A percentile compares a stretch with the other conserved stretches of the same genome.
Evolutionary conservation across 208 protist species (phyloP).

Genomic region (Wallacemonas sp.): DNA sequence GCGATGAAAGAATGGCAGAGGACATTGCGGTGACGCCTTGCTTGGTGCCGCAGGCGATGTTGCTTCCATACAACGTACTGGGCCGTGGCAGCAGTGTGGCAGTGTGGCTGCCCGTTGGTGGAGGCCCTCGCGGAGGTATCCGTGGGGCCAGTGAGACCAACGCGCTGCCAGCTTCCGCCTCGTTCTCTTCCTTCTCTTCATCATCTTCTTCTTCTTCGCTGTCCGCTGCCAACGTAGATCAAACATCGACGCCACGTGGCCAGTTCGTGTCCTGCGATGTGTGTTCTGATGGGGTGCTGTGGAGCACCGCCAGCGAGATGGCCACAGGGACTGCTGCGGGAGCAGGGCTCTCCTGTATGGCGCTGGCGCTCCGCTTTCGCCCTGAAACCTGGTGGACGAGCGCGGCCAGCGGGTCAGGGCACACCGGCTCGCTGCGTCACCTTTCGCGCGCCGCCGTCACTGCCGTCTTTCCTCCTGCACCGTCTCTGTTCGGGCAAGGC

Average conservation of each 20-base stretch:
- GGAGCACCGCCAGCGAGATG: conserved; percentile 1
- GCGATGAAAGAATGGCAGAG: conserved; percentile 30
- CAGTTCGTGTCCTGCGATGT: conserved; percentile 39
- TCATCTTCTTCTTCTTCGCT: background rate
- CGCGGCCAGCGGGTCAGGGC: conserved; percentile 13
- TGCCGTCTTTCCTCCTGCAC: background rate
- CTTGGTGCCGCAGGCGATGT: conserved; percentile 57
- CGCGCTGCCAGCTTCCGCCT: background rate
- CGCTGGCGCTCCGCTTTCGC: conserved; percentile 1
- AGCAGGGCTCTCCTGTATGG: background rate
- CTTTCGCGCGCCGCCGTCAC: background rate
- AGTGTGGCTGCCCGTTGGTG: conserved; percentile 35
- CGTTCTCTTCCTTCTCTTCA: background rate
- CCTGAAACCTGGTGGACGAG: conserved; percentile 10
- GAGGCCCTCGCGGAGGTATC: background rate
- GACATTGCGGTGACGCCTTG: conserved; percentile 11
- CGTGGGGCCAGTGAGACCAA: background rate
- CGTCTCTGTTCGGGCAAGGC: no score
- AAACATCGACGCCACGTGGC: conserved; percentile 2
- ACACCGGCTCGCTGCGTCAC: background rate
- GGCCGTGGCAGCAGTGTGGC: conserved; percentile 41
- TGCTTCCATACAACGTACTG: conserved; percentile 60
- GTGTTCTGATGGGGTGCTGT: conserved; percentile 23
- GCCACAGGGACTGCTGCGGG: background rate
- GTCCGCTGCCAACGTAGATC: no score